These are phyloP conservation scores for Strobilomyces confusus DNA, from an alignment of 768 basidiomycete genomes.

Conservation along the genomic window DNA sequence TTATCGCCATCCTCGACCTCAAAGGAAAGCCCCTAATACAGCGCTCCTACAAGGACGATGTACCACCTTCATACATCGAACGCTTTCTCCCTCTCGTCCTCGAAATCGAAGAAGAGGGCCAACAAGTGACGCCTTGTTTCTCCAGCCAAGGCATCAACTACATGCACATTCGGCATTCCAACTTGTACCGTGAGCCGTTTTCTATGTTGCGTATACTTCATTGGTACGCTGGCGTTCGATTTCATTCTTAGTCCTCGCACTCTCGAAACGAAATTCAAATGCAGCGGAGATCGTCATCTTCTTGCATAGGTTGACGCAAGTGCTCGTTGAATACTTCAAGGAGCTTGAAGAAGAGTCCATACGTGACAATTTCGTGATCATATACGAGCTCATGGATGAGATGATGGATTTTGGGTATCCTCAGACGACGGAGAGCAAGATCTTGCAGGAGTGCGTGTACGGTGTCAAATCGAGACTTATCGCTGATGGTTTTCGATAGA, in stretches of 20 bases:
- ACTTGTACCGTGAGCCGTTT: conserved; percentile 78
- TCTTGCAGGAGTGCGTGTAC: conserved; percentile 80
- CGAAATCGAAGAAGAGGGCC: conserved; percentile 96
- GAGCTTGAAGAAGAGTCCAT: conserved; percentile 99
- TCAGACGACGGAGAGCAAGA: conserved; percentile 99
- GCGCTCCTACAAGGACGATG: conserved; percentile 94
- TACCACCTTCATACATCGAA: conserved; percentile 84
- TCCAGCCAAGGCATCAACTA: conserved; percentile 94
- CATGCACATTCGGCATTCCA: conserved; percentile 97
- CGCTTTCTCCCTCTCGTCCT: conserved; percentile 90
- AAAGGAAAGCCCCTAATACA: conserved; percentile 99
- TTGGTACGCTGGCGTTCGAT: background rate
- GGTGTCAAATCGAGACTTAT: background rate
- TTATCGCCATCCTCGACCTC: conserved; percentile 94
- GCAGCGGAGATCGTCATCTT: conserved; percentile 96
- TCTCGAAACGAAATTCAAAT: conserved; percentile 95
- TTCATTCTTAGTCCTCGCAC: conserved; percentile 68
- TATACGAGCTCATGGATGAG: conserved; percentile 97
- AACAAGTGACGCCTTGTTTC: conserved; percentile 95
- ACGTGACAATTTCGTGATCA: conserved; percentile 98
- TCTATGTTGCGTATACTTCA: background rate
- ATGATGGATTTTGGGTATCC: conserved; percentile 99
- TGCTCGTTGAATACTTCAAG: conserved; percentile 98
- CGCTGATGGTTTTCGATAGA: conserved; percentile 34
- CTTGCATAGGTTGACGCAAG: conserved; percentile 88